Conservation (phyloP, 768 basidiomycete genomes). For the Vararia minispora region DNA sequence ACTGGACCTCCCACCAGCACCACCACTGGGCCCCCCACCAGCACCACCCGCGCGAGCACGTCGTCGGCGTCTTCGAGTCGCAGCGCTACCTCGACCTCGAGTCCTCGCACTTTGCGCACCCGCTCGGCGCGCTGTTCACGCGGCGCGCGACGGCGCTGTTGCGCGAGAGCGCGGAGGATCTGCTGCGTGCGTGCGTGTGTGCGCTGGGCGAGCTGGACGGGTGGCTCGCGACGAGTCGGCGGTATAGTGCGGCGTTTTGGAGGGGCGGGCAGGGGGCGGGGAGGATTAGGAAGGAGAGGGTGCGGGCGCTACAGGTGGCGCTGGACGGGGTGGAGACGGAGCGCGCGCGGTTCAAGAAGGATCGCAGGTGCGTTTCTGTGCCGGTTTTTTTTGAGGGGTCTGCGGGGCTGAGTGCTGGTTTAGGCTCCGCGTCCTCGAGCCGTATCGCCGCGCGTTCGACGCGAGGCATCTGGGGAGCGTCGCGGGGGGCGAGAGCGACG, state of each 20-base stretch:
- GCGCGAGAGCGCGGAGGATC: constrained; percentile 38
- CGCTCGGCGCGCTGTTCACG: constrained; percentile 31
- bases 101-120: constrained; percentile 38
- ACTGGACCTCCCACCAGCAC: constrained; percentile 12
- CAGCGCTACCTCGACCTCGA: constrained; percentile 63
- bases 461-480: constrained; percentile 18
- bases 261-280: constrained; percentile 20
- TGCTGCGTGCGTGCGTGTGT: constrained; percentile 33
- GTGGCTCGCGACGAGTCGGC: constrained; percentile 38
- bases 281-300: constrained; percentile 20
- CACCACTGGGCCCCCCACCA: constrained; percentile 2
- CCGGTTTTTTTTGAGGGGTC: background rate
- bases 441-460: constrained; percentile 45
- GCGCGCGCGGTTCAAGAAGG: constrained; percentile 36
- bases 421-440: constrained; percentile 44
- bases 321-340: constrained; percentile 24
- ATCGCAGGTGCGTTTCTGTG: constrained; percentile 32
- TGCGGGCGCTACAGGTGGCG: constrained; percentile 28
- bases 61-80: constrained; percentile 66
- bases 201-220: constrained; percentile 30
- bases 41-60: constrained; percentile 29
- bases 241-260: constrained; percentile 29
- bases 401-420: background rate
- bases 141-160: constrained; percentile 34
- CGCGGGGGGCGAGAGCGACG: constrained; percentile 23